Evolutionary conservation across 2,329 filamentous ascomycete species (phyloP).

Genomic region (Tolypocladium paradoxum): DNA sequence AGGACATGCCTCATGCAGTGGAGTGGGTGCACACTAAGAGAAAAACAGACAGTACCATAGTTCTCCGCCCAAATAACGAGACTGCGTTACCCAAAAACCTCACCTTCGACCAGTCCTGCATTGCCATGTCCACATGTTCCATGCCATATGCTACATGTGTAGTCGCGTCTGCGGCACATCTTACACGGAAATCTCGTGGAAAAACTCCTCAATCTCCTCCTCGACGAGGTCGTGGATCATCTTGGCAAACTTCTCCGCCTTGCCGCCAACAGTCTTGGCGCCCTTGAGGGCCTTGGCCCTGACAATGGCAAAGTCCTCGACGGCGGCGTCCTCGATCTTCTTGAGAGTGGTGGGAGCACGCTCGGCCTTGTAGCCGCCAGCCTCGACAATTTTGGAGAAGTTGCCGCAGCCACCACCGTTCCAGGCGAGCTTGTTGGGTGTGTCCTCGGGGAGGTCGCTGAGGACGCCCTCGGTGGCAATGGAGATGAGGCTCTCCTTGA

Average conservation of each 20-base stretch:
- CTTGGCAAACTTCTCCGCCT: slow-evolving; percentile 51
- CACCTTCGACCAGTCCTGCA: neutral
- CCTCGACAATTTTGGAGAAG: slow-evolving; percentile 71
- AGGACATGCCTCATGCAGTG: slow-evolving; percentile 1
- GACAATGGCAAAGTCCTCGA: slow-evolving; percentile 50
- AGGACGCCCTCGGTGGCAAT: slow-evolving; percentile 73
- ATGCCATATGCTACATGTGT: neutral
- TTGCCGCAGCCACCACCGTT: slow-evolving; percentile 94
- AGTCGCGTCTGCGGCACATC: neutral
- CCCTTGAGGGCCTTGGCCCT: slow-evolving; percentile 45
- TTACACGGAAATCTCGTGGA: slow-evolving; percentile 30
- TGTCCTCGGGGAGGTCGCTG: slow-evolving; percentile 71
- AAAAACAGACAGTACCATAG: neutral
- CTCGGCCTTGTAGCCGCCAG: slow-evolving; percentile 58
- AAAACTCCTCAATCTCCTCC: slow-evolving; percentile 49
- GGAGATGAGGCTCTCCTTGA: slow-evolving; percentile 79
- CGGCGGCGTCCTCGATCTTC: slow-evolving; percentile 48
- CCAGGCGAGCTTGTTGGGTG: slow-evolving; percentile 94
- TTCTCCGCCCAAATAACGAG: slow-evolving; percentile 3
- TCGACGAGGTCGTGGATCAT: slow-evolving; percentile 54
- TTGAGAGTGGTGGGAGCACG: slow-evolving; percentile 35
- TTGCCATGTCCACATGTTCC: neutral
- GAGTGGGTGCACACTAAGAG: slow-evolving; percentile 4
- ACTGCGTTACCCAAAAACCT: slow-evolving; percentile 1
- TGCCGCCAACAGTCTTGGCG: slow-evolving; percentile 38